phyloP scores from a whole-genome alignment of 768 basidiomycete genomes.

The Leccinum boreale region DNA sequence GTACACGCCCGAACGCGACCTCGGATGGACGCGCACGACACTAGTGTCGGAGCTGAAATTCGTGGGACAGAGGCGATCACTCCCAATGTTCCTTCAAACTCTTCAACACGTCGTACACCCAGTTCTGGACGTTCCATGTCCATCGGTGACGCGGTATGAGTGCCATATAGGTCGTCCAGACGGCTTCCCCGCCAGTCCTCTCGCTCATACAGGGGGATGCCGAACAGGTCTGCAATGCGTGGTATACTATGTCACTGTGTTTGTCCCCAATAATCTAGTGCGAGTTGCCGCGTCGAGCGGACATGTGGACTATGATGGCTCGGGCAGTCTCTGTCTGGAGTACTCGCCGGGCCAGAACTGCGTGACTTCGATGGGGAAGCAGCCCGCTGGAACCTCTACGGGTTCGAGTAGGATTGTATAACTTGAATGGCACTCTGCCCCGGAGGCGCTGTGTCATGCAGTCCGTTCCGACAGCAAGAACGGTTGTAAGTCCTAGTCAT shows the following conservation, averaged over 20 bases:
- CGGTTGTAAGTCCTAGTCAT: background rate
- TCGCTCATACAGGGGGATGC: constrained; percentile 7
- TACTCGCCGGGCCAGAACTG: constrained; percentile 31
- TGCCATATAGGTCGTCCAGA: constrained; percentile 17
- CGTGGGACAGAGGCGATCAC: constrained; percentile 15
- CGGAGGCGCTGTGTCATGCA: background rate
- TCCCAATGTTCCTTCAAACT: constrained; percentile 1
- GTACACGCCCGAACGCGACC: constrained; percentile 27
- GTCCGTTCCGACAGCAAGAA: background rate
- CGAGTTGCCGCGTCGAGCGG: constrained; percentile 18
- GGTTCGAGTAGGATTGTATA: constrained; percentile 13
- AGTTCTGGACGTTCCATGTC: constrained; percentile 28
- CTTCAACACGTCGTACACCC: constrained; percentile 26
- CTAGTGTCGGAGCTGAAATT: constrained; percentile 31
- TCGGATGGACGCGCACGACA: constrained; percentile 25
- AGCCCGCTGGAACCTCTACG: constrained; percentile 15
- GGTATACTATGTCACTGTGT: constrained; percentile 23
- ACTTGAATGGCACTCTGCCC: background rate
- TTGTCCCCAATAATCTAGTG: constrained; percentile 29
- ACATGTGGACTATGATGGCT: constrained; percentile 26
- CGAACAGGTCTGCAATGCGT: constrained; percentile 12
- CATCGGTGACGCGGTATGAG: constrained; percentile 11
- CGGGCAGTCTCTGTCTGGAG: constrained; percentile 8
- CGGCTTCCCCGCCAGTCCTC: constrained; percentile 24
- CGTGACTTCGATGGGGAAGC: constrained; percentile 23